Evolutionary conservation across 2,329 filamentous ascomycete species (phyloP).

Genomic region (Fusarium floridanum): DNA sequence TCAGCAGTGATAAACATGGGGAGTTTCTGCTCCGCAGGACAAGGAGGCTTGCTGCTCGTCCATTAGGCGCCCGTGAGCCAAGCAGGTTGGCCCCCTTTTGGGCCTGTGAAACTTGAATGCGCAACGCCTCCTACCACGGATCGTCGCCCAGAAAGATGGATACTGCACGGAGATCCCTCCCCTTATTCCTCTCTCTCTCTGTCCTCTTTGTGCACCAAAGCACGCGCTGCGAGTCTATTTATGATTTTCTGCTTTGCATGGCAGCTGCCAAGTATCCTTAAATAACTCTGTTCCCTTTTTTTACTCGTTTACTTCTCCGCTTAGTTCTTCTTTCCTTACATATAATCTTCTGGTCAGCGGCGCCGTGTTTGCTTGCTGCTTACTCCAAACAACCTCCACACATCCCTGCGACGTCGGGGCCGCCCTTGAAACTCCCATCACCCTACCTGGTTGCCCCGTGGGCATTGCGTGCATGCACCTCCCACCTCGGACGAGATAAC

Average conservation of each 20-base stretch:
- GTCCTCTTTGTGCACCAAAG: conserved; percentile 23
- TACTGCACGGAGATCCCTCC: conserved; percentile 1
- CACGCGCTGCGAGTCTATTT: conserved; percentile 22
- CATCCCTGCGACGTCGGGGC: conserved; percentile 14
- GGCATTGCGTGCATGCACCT: conserved; percentile 14
- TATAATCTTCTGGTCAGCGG: not conserved
- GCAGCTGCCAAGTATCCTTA: not conserved
- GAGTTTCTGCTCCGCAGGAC: not conserved
- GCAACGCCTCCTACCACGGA: conserved; percentile 43
- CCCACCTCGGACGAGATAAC: conserved; percentile 10
- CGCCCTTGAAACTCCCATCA: not conserved
- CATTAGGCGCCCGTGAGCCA: conserved; percentile 27
- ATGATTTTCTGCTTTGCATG: conserved; percentile 2
- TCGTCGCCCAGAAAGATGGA: conserved; percentile 22
- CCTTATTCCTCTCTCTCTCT: conserved; percentile 19
- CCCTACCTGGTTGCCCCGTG: conserved; percentile 1
- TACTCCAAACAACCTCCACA: not conserved
- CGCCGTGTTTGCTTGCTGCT: not conserved
- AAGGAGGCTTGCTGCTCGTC: conserved; percentile 24
- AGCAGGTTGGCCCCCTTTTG: conserved; percentile 1
- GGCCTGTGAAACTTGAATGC: conserved; percentile 38
- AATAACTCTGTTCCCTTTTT: conserved; percentile 1
- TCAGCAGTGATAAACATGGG: conserved; percentile 5
- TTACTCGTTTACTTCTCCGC: not conserved
- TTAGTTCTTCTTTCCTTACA: not conserved